Base-by-base conservation (phyloP, 2,329 filamentous ascomycete species). In the Rosellinia necatrix region DNA sequence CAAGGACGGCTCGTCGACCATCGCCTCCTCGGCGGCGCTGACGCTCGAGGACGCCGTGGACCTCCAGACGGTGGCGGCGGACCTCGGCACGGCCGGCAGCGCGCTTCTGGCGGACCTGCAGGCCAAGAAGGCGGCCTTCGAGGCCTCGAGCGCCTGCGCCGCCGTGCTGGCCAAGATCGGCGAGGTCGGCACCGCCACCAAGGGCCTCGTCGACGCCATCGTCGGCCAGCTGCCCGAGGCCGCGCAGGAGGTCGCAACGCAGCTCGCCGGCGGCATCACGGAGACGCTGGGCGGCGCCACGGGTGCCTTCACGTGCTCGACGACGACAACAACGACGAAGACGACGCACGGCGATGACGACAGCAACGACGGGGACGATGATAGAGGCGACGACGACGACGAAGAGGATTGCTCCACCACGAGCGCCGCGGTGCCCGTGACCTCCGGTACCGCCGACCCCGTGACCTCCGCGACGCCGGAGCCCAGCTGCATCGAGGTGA, bases 121-220 rank as follows among this genome's bases (percentile, higher is more conserved):
- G 9, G 44, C 43, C 48, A 68, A 68, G 61, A 67, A 64, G 47
- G 10, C 40, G 7, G 40, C 51, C 9, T 62, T 70, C 44, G 60
- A 66, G 49, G 30, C 61, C 17, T 56, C 63, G 2, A 56, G 49
- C 8, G 49, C 64, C 12, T 70, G 67, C 53, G 27, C 19, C 2
- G 15, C 40, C 10, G 32, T 67, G 29, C 43, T 61, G 24, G 30
- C 25, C 13, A 42, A 38, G 1, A 44, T 68, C 13, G 32, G 25
- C n/a, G 51, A 52, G 19, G 38, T 67, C 21, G 59, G 57, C 0
- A 38, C 24, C 42, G 54, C 54, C n/a, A 55, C 62, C 15, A 53
- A 63, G 25, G 35, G 48, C n/a, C 47, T 70, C 10, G 53, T 66
- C 4, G 56, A 61, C 8, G 49, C 52, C 7, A 47, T 68, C 12